A percentile compares a stretch with the other conserved stretches of the same genome.
phyloP scores from a whole-genome alignment of 371 early-diverging fungal genomes.

The Hamiltosporidium tvaerminnensis region DNA sequence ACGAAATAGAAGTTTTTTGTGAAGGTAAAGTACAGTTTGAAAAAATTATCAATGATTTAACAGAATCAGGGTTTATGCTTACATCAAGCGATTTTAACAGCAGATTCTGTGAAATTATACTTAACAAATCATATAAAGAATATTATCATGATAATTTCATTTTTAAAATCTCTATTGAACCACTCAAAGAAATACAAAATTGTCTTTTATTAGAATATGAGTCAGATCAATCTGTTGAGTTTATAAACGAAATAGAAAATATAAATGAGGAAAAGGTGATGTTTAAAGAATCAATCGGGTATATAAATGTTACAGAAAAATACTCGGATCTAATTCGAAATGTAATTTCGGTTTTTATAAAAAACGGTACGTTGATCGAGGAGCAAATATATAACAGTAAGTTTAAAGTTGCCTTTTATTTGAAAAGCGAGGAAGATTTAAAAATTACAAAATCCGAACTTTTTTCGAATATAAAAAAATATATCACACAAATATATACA shows the following conservation, averaged over 20 bases:
- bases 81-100: constrained; percentile 5
- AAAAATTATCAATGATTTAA: constrained; percentile 41
- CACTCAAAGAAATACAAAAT: too few relatives aligned
- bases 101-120: constrained; percentile 26
- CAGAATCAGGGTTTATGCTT: constrained; percentile 10
- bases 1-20: constrained; percentile 36
- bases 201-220: too few relatives aligned
- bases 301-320: not conserved
- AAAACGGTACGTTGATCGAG: not conserved
- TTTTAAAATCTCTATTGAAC: constrained; percentile 6
- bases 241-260: not conserved
- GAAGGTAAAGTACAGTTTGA: constrained; percentile 46
- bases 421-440: not conserved
- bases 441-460: not conserved
- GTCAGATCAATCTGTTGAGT: not conserved
- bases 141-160: constrained; percentile 12
- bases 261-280: too few relatives aligned
- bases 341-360: not conserved
- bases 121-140: not conserved
- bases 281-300: too few relatives aligned
- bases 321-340: not conserved
- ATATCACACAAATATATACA: constrained; percentile 2
- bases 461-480: not conserved
- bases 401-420: too few relatives aligned
- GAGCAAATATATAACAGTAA: too few relatives aligned